Percentiles rank a stretch among this genome's conserved stretches.
Conservation (phyloP, 139 green algal species). For the Chlorella sp. region DNA sequence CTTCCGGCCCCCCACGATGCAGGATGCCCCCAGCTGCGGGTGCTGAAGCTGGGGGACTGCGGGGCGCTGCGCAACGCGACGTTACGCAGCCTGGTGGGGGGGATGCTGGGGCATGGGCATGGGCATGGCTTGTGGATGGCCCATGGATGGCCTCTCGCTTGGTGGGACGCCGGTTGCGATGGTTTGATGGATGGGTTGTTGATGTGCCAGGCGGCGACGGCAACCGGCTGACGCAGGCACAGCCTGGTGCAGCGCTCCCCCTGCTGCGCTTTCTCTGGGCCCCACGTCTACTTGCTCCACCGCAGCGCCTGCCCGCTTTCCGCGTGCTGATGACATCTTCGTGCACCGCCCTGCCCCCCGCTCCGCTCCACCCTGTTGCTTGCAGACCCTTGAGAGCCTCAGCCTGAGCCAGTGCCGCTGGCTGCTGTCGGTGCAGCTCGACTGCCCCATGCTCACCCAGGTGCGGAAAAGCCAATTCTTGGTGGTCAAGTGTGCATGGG, state of each 20-base stretch:
- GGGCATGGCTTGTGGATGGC: too few species aligned
- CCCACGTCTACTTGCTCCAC: background rate
- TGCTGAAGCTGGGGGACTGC: constrained; percentile 59
- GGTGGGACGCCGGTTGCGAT: too few species aligned
- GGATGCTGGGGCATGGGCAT: background rate
- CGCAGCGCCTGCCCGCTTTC: background rate
- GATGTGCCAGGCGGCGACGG: too few species aligned
- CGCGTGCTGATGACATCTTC: too few species aligned
- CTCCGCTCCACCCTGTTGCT: constrained; percentile 32
- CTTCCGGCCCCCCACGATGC: background rate
- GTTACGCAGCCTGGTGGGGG: constrained; percentile 34
- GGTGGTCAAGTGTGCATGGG: background rate
- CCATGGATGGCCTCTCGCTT: too few species aligned
- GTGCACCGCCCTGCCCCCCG: too few species aligned
- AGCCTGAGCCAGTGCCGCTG: constrained; percentile 37
- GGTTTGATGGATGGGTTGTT: too few species aligned
- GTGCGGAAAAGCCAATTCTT: background rate
- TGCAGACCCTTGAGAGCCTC: constrained; percentile 40
- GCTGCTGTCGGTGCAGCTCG: constrained; percentile 8
- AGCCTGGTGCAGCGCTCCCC: too few species aligned
- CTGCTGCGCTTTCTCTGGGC: too few species aligned
- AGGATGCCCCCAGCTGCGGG: constrained; percentile 19
- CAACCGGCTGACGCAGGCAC: too few species aligned
- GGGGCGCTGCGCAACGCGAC: constrained; percentile 43
- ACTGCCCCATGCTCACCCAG: constrained; percentile 21